Evolutionary conservation across 2,329 filamentous ascomycete genomes (phyloP).

Genomic region (Dactylella cylindrospora): DNA sequence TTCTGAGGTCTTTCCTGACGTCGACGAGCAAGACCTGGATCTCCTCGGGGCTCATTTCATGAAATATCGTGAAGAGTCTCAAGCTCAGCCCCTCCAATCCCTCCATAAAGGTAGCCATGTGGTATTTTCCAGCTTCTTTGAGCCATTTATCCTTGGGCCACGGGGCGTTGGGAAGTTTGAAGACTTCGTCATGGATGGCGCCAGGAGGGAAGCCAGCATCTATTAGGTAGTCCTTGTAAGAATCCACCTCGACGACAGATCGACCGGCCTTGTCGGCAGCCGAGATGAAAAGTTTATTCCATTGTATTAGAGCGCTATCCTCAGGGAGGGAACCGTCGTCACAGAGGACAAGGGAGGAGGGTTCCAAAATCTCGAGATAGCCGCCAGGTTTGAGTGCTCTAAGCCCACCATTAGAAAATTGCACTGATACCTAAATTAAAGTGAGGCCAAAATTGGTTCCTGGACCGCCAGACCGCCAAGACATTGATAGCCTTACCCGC

Average conservation of each 20-base stretch:
- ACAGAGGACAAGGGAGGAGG: constrained; percentile 10
- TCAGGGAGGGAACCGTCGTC: constrained; percentile 37
- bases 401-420: not conserved
- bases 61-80: constrained; percentile 57
- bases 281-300: constrained; percentile 49
- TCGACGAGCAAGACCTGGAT: constrained; percentile 58
- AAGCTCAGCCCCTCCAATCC: constrained; percentile 59
- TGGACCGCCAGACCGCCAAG: not conserved
- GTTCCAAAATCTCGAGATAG: constrained; percentile 44
- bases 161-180: constrained; percentile 56
- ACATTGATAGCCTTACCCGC: too few species aligned
- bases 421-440: not conserved
- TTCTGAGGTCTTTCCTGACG: constrained; percentile 55
- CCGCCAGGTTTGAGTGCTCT: constrained; percentile 28
- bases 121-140: constrained; percentile 53
- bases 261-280: constrained; percentile 49
- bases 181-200: constrained; percentile 52
- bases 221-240: constrained; percentile 27
- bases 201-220: constrained; percentile 54
- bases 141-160: constrained; percentile 57
- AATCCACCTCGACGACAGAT: constrained; percentile 43
- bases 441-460: not conserved
- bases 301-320: constrained; percentile 48
- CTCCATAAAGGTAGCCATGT: constrained; percentile 52
- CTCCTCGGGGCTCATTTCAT: constrained; percentile 57